A percentile compares a stretch with the other conserved stretches of the same genome.
phyloP scores from a whole-genome alignment of 1,284 basidiomycete genomes.

The Limonomyces culmigenus region DNA sequence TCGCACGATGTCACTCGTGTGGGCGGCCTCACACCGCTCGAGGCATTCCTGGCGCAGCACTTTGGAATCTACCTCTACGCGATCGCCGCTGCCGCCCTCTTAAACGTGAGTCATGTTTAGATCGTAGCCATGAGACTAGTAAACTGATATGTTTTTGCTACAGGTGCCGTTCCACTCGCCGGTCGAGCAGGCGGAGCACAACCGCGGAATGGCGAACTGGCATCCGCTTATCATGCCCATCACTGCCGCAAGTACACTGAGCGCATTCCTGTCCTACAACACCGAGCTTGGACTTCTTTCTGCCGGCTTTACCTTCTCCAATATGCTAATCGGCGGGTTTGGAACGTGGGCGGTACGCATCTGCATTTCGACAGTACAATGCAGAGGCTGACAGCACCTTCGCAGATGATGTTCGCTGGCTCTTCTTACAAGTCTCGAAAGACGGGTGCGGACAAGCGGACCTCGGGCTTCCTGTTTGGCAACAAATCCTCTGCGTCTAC shows the following conservation, averaged over 20 bases:
- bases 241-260: conserved; percentile 29
- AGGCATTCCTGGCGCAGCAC: conserved; percentile 45
- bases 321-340: conserved; percentile 37
- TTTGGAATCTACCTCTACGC: conserved; percentile 41
- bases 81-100: conserved; percentile 34
- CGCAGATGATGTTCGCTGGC: conserved; percentile 45
- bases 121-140: neutral
- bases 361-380: conserved; percentile 1
- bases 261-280: conserved; percentile 52
- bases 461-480: conserved; percentile 60
- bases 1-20: conserved; percentile 21
- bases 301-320: conserved; percentile 29
- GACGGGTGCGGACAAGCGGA: conserved; percentile 68
- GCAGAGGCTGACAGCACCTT: neutral
- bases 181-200: conserved; percentile 18
- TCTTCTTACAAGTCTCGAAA: conserved; percentile 41
- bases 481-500: conserved; percentile 56
- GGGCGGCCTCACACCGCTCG: conserved; percentile 37
- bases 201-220: neutral
- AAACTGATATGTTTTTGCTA: neutral
- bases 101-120: conserved; percentile 28
- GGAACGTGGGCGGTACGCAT: conserved; percentile 54
- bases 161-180: conserved; percentile 25
- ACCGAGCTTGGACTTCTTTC: conserved; percentile 40
- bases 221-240: conserved; percentile 48